Evolutionary conservation across 441 rosid genomes (phyloP).

Genomic region (Monsonia emarginata): DNA sequence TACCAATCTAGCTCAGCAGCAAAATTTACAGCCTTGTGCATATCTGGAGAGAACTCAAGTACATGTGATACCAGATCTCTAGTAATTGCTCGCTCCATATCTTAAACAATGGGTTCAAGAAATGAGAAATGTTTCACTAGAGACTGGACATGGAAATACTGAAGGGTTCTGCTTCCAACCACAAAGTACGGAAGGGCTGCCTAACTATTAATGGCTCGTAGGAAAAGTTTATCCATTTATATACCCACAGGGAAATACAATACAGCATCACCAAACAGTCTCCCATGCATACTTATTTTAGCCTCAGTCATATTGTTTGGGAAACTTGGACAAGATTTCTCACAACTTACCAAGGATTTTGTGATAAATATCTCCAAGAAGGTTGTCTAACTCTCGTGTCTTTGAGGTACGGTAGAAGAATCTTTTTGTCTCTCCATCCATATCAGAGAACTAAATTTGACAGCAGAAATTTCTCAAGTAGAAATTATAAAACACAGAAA

Average conservation of each 20-base stretch:
- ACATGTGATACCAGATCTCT: slow-evolving; percentile 80
- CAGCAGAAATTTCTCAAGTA: slow-evolving; percentile 16
- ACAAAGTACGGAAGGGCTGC: slow-evolving; percentile 2
- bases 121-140: slow-evolving; percentile 6
- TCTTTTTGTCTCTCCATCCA: slow-evolving; percentile 62
- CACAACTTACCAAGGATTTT: slow-evolving; percentile 66
- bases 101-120: slow-evolving; percentile 29
- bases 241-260: neutral
- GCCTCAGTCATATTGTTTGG: slow-evolving; percentile 3
- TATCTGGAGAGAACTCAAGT: slow-evolving; percentile 54
- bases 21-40: slow-evolving; percentile 73
- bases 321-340: slow-evolving; percentile 1
- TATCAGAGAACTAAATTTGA: slow-evolving; percentile 57
- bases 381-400: slow-evolving; percentile 78
- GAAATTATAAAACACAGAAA: slow-evolving; percentile 9
- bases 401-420: slow-evolving; percentile 78
- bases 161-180: slow-evolving; percentile 6
- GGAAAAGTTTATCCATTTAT: slow-evolving; percentile 4
- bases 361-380: slow-evolving; percentile 92
- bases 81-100: slow-evolving; percentile 85
- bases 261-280: slow-evolving; percentile 6
- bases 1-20: slow-evolving; percentile 96
- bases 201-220: neutral
- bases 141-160: neutral
- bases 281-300: slow-evolving; percentile 1